A percentile compares a stretch with the other conserved stretches of the same genome.
Evolutionary conservation across 2,329 filamentous ascomycete species (phyloP).

Genomic region (Aureobasidium sp.): DNA sequence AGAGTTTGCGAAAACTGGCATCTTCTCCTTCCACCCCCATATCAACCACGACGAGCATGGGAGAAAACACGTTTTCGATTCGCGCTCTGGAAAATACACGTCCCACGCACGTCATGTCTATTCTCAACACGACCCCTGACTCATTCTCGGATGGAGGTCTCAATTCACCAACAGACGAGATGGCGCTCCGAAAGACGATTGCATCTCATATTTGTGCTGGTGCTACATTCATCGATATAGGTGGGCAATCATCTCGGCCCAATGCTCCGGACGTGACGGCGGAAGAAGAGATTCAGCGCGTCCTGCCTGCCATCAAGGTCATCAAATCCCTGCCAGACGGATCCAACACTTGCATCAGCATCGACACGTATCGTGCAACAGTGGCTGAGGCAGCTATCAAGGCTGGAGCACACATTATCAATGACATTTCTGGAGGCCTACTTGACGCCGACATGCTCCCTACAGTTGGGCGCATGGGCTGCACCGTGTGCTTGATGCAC

Average conservation of each 20-base stretch:
- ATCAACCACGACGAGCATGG: slow-evolving; percentile 23
- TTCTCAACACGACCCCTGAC: slow-evolving; percentile 89
- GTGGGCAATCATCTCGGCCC: slow-evolving; percentile 87
- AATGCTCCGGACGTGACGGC: slow-evolving; percentile 59
- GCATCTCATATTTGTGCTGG: slow-evolving; percentile 56
- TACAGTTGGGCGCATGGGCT: slow-evolving; percentile 68
- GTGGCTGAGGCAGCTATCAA: slow-evolving; percentile 70
- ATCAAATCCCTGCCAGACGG: slow-evolving; percentile 61
- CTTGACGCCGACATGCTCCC: slow-evolving; percentile 75
- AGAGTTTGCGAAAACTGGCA: slow-evolving; percentile 2
- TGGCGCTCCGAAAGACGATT: slow-evolving; percentile 50
- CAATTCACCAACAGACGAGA: slow-evolving; percentile 42
- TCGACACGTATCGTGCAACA: slow-evolving; percentile 84
- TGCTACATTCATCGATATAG: slow-evolving; percentile 81
- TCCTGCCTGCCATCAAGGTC: slow-evolving; percentile 68
- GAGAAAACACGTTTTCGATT: slow-evolving; percentile 38
- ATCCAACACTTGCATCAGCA: slow-evolving; percentile 61
- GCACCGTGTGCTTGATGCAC: slow-evolving; percentile 81
- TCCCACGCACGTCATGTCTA: slow-evolving; percentile 78
- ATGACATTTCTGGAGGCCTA: slow-evolving; percentile 79
- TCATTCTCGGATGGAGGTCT: slow-evolving; percentile 89
- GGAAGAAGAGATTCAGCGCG: slow-evolving; percentile 66
- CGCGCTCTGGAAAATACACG: slow-evolving; percentile 48
- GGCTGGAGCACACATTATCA: slow-evolving; percentile 84
- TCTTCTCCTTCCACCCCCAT: slow-evolving; percentile 20